Evolutionary conservation across 371 early-diverging fungal species (phyloP), one percentile per base, ranked within the genome.

Genomic region (Mucor circinelloides): DNA sequence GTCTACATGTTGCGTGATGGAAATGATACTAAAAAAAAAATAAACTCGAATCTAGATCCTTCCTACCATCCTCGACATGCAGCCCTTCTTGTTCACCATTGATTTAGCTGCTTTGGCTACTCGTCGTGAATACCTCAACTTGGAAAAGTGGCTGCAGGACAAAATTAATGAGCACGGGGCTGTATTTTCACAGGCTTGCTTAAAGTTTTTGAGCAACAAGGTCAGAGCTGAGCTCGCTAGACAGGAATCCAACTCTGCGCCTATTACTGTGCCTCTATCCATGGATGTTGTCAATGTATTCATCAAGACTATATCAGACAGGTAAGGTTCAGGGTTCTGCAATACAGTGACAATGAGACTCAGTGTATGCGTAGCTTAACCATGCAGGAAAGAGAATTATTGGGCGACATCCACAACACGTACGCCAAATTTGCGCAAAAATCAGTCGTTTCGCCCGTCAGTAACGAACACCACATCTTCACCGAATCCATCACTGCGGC

Each of bases 81-180:
- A 90, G 63, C 86, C 90, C 0, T 91, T 85, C 66, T 70, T 80
- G 13, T 95, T 95, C 72, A 76, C 93, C 0, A 91, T 96, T 55
- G 96, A 95, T 58, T 74, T 96, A 30, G 95, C 95, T 15, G 89
- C 93, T 1, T 76, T 96, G 13, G 95, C 96, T 12, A 89, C 91
- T 6, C 86, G 93, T 12, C 77, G 93, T 32, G 93, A 94, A 64
- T 90, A 89, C 61, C 76, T 96, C 1, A 94, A 93, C 58, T 73
- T 96, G 6, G 96, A 95, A 65, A 94, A 93, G 72, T 96, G 95
- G 95, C 78, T 96, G 21, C 88, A 83, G 63, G 95, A 93, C 52
- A 87, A 90, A 56, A 85, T 94, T 5, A 68, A 67, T 0, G 82
- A 89, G 13, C 86, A 89, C 46, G 89, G 90, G 7, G 90, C 90